Evolutionary conservation across 305 asterid genomes (phyloP).

Genomic region (Rubia balearica): DNA sequence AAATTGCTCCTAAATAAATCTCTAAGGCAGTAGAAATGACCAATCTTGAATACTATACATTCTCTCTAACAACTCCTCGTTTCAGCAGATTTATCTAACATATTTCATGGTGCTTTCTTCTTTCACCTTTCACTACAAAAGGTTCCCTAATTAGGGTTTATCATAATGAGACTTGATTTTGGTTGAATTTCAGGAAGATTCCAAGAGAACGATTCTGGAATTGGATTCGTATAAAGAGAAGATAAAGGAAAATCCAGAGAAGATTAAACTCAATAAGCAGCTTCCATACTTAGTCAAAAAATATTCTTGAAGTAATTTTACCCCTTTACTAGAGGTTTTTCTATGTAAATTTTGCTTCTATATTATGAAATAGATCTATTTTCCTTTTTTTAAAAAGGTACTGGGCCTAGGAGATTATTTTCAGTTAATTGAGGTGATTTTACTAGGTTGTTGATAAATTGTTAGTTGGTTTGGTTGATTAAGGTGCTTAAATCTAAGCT

Average conservation of each 20-base stretch:
- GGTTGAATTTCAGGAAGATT: constrained; percentile 47
- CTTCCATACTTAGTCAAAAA: constrained; percentile 81
- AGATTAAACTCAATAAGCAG: constrained; percentile 78
- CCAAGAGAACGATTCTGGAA: constrained; percentile 69
- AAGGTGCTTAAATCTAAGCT: background rate
- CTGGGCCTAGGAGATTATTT: background rate
- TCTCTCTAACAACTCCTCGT: constrained; percentile 26
- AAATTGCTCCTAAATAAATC: background rate
- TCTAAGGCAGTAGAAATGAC: constrained; percentile 19
- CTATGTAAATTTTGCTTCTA: background rate
- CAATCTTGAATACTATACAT: constrained; percentile 21
- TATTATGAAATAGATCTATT: background rate
- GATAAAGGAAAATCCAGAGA: constrained; percentile 75
- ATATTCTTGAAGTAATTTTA: constrained; percentile 62
- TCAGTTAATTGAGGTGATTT: background rate
- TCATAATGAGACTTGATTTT: background rate
- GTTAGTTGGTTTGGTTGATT: background rate
- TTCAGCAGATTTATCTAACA: constrained; percentile 1
- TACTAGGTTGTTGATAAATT: background rate
- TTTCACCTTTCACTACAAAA: background rate
- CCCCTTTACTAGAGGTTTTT: background rate
- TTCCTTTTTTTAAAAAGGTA: background rate
- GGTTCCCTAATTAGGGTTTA: background rate
- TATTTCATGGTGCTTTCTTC: constrained; percentile 34
- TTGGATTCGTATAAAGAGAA: constrained; percentile 69